A percentile compares a stretch with the other conserved stretches of the same genome.
Evolutionary conservation across 768 basidiomycete species (phyloP).

Genomic region (Tylopilus plumbeoviolaceoides): DNA sequence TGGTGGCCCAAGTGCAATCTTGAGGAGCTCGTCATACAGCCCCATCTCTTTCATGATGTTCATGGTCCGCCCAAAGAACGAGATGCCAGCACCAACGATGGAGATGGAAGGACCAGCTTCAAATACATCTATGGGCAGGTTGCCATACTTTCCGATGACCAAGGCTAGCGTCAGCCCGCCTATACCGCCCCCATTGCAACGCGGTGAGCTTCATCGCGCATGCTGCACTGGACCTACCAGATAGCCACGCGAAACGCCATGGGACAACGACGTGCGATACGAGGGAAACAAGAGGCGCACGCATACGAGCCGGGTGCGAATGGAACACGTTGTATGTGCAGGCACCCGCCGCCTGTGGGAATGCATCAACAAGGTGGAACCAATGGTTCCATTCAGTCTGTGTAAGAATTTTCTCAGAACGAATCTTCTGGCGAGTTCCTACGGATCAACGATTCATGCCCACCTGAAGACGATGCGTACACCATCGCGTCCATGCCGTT

Average conservation of each 20-base stretch:
- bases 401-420: too few species aligned
- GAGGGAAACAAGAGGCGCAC: too few species aligned
- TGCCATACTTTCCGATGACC: conserved; percentile 23
- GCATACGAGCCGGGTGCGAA: neutral
- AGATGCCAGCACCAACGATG: neutral
- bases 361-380: too few species aligned
- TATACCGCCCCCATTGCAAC: conserved; percentile 37
- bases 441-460: too few species aligned
- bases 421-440: too few species aligned
- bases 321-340: too few species aligned
- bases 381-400: too few species aligned
- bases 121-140: neutral
- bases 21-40: neutral
- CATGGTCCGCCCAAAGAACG: neutral
- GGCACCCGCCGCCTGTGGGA: too few species aligned
- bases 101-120: neutral
- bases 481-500: too few species aligned
- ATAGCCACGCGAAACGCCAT: conserved; percentile 11
- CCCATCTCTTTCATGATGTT: neutral
- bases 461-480: too few species aligned
- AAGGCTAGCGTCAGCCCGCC: conserved; percentile 24
- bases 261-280: neutral
- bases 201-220: neutral
- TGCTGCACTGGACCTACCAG: conserved; percentile 3
- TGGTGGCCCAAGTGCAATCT: neutral